Evolutionary conservation across 805 yeast species (phyloP).

Genomic region (Naumovozyma castellii): DNA sequence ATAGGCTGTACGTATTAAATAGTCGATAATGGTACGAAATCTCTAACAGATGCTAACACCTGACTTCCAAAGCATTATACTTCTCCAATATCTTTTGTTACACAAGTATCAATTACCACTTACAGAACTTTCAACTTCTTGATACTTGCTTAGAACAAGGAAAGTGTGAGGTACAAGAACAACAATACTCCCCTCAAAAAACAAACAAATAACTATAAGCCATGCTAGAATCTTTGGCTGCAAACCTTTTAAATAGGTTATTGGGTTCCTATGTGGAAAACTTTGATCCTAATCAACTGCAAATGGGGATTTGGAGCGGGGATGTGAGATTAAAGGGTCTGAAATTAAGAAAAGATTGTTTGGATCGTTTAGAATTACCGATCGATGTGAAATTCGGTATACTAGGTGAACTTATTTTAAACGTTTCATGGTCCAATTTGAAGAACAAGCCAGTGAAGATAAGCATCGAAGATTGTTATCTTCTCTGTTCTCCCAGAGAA

Average conservation of each 20-base stretch:
- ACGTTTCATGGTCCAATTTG: constrained; percentile 94
- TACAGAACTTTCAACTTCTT: too few species aligned
- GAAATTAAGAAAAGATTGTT: constrained; percentile 73
- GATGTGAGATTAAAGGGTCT: constrained; percentile 81
- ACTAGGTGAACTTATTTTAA: constrained; percentile 78
- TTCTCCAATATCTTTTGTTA: too few species aligned
- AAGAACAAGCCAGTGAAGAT: constrained; percentile 89
- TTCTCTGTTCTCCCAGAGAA: constrained; percentile 69
- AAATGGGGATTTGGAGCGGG: constrained; percentile 96
- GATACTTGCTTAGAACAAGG: background rate
- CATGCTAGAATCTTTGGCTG: constrained; percentile 32
- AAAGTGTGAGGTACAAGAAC: background rate
- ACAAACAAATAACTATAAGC: too few species aligned
- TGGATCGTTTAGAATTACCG: constrained; percentile 80
- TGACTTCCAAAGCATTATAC: too few species aligned
- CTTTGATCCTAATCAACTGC: constrained; percentile 89
- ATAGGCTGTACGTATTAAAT: too few species aligned
- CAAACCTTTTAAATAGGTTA: constrained; percentile 27
- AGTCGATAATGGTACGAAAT: too few species aligned
- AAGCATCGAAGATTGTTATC: constrained; percentile 73
- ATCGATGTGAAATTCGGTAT: constrained; percentile 83
- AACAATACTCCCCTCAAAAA: constrained; percentile 1
- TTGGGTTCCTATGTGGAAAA: constrained; percentile 68
- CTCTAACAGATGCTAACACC: too few species aligned
- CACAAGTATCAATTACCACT: too few species aligned